Conservation (phyloP, 2,329 filamentous ascomycete species). For the Ascochyta viciae-villosae region DNA sequence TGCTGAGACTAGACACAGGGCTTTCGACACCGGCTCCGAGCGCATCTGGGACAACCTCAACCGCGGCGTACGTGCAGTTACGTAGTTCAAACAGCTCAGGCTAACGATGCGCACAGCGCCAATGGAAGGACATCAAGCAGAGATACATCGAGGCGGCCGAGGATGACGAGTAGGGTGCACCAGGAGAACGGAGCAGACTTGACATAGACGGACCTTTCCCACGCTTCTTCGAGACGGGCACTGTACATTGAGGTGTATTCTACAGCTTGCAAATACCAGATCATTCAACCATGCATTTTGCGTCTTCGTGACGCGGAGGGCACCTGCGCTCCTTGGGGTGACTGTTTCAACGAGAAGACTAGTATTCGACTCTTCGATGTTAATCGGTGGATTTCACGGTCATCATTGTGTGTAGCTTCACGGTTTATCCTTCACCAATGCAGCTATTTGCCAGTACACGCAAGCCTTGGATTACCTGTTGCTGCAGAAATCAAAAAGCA, state of each 20-base stretch:
- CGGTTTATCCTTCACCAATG: too few relatives aligned
- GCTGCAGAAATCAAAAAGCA: not conserved
- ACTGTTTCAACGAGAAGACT: not conserved
- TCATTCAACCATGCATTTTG: not conserved
- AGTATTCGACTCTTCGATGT: too few relatives aligned
- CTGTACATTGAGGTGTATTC: slow-evolving; percentile 48
- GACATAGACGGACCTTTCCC: slow-evolving; percentile 27
- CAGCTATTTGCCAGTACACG: too few relatives aligned
- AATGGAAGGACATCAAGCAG: slow-evolving; percentile 99
- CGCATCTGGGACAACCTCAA: slow-evolving; percentile 91
- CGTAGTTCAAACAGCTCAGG: not conserved
- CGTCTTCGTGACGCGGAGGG: not conserved
- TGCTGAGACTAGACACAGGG: slow-evolving; percentile 60
- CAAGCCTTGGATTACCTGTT: too few relatives aligned
- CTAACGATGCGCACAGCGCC: slow-evolving; percentile 68
- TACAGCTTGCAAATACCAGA: slow-evolving; percentile 40
- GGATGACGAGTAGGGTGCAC: slow-evolving; percentile 59
- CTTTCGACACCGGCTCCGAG: slow-evolving; percentile 82
- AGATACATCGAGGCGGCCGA: slow-evolving; percentile 78
- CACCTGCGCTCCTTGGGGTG: not conserved
- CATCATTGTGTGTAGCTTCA: too few relatives aligned
- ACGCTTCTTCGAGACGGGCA: slow-evolving; percentile 27
- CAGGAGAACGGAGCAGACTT: slow-evolving; percentile 16
- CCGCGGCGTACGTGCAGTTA: slow-evolving; percentile 69
- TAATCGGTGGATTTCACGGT: too few relatives aligned